Conservation (phyloP, 495 filamentous ascomycete species). For the Geopyxis carbonaria region DNA sequence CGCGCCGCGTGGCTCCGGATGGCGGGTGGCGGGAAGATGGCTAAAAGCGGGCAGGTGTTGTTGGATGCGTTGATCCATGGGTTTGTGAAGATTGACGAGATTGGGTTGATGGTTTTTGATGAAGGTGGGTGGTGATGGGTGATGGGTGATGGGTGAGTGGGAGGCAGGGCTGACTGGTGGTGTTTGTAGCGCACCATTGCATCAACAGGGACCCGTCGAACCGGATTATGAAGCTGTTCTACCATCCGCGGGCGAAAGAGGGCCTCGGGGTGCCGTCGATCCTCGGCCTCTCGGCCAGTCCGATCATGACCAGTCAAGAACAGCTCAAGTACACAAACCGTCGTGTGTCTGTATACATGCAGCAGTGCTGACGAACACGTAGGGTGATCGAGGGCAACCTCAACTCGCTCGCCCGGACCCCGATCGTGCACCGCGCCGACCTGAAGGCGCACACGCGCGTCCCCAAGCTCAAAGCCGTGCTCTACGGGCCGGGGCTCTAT, state of each 20-base stretch:
- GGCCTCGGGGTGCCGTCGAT: constrained; percentile 45
- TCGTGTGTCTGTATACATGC: not conserved
- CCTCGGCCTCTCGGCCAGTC: constrained; percentile 74
- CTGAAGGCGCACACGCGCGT: constrained; percentile 49
- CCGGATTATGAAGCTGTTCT: constrained; percentile 63
- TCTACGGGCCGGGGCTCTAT: constrained; percentile 31
- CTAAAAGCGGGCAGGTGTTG: constrained; percentile 34
- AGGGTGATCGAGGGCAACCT: constrained; percentile 59
- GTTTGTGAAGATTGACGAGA: constrained; percentile 49
- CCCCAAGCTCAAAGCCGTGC: constrained; percentile 40
- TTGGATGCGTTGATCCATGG: constrained; percentile 64
- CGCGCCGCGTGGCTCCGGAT: no score
- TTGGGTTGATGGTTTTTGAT: constrained; percentile 70
- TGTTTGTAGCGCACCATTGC: constrained; percentile 50
- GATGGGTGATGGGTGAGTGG: constrained; percentile 1
- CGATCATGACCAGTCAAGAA: constrained; percentile 41
- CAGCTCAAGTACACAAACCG: constrained; percentile 30
- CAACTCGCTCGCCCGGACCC: constrained; percentile 53
- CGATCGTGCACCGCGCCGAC: constrained; percentile 53
- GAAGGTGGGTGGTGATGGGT: constrained; percentile 42
- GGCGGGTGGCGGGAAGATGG: not conserved
- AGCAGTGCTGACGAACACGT: not conserved
- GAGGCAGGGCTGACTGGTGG: not conserved
- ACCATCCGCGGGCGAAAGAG: constrained; percentile 35
- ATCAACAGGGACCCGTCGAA: constrained; percentile 46